Base-by-base conservation (phyloP, 169 alveolate genomes). In the Neospora caninum region DNA sequence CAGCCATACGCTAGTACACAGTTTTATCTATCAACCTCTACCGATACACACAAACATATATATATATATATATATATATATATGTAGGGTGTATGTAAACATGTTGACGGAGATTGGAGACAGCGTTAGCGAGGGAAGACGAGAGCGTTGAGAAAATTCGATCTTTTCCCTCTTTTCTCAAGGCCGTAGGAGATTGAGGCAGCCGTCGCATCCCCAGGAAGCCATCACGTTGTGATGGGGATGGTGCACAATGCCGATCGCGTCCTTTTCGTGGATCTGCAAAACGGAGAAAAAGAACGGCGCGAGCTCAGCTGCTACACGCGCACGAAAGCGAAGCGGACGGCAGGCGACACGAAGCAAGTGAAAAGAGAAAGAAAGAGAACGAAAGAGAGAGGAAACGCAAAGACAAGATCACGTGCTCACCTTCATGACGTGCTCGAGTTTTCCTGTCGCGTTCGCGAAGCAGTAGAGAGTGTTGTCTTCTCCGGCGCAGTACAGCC, bases 191-290 rank as follows among this genome's bases (percentile, higher is more conserved):
- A 93, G 73, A 22, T 93, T 84, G 22, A 93, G 70, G 45, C 88
- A 73, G 93, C 95, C 95, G 69, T 93, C 95, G 53, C 86, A 69
- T 9, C 95, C 95, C 95, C 95, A 93, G 10, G 95, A 78, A 27
- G 91, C 95, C 83, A 93, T 84, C 58, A 93, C 89, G 80, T 58
- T 84, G 69, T 86, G 91, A 53, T 80, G 45, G 22, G 95, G 95
- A 49, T 93, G 95, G 73, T 84, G 93, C 25, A 84, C 92, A 31
- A 88, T n/a, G 27, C 95, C 95, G 49, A 93, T 93, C n/a, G 82
- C 91, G 73, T 93, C 95, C 34, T 93, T 91, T 39, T 93, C 95
- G 86, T 93, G 95, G 42, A 93, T 83, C 95, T 93, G 91, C 80
- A 38, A 39, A 83, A 41, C 4, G 31, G 58, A 39, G 18, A 10